Evolutionary conservation across 352 stramenopile genomes (phyloP), one percentile per base, ranked within the genome.

Genomic region (Elongisporangium prolatum): DNA sequence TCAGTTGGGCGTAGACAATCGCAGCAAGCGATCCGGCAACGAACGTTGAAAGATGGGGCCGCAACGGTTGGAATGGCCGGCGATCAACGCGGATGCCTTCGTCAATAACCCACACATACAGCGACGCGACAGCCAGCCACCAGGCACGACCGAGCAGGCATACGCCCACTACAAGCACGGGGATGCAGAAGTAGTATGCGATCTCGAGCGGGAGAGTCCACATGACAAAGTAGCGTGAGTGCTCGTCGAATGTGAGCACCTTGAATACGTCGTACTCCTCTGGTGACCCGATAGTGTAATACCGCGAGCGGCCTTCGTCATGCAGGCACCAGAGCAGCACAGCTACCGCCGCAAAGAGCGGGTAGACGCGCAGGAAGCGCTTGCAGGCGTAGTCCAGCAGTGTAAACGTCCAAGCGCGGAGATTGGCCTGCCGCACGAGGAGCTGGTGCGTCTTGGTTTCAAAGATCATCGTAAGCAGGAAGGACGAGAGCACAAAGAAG

Each of bases 401-500:
- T 11, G 63, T 59, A 22, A 68, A 75, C 1, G n/a, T 3, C 75
- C 75, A 85, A 40, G 67, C 65, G 13, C 61, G 53, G 6, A 57
- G 16, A 1, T 56, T 54, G 0, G 75, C 75, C 0, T 63, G 55
- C 13, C 69, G 62, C 21, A 59, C 52, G 2, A 75, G 21, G 56
- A 82, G 61, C 17, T 61, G 48, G n/a, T 67, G 63, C 25, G 57
- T 68, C 58, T 82, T 85, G 56, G 68, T 72, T 59, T 80, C 77
- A 48, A 82, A 79, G 22, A 81, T 67, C 69, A 75, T 76, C 47
- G 74, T 84, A 2, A 84, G 64, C 28, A 84, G 56, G 50, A 80
- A 84, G 22, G 72, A 74, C 37, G 75, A 85, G 48, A 85, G 54
- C 28, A 85, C 75, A 51, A 85, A 85, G 59, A 85, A 85, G 49